A percentile compares a stretch with the other conserved stretches of the same genome.
phyloP scores from a whole-genome alignment of 306 rosid genomes.

The Pterocarpus macrocarpus region DNA sequence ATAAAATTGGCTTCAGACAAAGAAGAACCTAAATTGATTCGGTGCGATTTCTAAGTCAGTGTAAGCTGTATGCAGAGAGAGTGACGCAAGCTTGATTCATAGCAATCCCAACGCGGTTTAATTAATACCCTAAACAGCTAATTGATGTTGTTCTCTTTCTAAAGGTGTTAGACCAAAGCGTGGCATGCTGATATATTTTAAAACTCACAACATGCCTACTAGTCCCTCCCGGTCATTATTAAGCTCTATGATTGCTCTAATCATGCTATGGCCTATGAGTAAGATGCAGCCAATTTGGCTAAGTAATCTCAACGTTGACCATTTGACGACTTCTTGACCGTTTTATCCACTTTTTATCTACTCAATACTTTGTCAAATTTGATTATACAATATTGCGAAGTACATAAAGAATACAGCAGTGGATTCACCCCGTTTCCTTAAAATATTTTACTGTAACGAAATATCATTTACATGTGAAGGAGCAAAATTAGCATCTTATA shows the following conservation, averaged over 20 bases:
- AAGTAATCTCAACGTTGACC: slow-evolving; percentile 11
- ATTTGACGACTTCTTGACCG: neutral
- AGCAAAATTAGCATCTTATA: too few relatives aligned
- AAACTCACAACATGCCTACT: slow-evolving; percentile 4
- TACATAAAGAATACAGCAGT: too few relatives aligned
- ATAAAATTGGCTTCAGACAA: neutral
- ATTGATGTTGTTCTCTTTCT: slow-evolving; percentile 31
- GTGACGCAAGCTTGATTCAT: slow-evolving; percentile 40
- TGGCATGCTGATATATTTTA: slow-evolving; percentile 6
- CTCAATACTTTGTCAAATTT: too few relatives aligned
- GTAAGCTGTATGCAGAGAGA: neutral
- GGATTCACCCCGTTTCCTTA: too few relatives aligned
- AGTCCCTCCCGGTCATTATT: neutral
- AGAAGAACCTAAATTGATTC: slow-evolving; percentile 29
- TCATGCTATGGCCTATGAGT: slow-evolving; percentile 7
- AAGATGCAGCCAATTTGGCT: slow-evolving; percentile 10
- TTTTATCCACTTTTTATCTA: neutral
- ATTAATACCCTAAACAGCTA: slow-evolving; percentile 35
- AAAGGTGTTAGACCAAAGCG: slow-evolving; percentile 27
- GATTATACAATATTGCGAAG: too few relatives aligned
- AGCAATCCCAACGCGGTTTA: slow-evolving; percentile 29
- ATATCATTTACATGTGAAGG: too few relatives aligned
- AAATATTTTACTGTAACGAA: neutral
- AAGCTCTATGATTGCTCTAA: slow-evolving; percentile 42
- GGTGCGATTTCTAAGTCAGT: slow-evolving; percentile 61